A percentile compares a stretch with the other conserved stretches of the same genome.
These are phyloP conservation scores for Naematelia encephala DNA, from an alignment of 768 basidiomycete genomes.

Conservation along the genomic window DNA sequence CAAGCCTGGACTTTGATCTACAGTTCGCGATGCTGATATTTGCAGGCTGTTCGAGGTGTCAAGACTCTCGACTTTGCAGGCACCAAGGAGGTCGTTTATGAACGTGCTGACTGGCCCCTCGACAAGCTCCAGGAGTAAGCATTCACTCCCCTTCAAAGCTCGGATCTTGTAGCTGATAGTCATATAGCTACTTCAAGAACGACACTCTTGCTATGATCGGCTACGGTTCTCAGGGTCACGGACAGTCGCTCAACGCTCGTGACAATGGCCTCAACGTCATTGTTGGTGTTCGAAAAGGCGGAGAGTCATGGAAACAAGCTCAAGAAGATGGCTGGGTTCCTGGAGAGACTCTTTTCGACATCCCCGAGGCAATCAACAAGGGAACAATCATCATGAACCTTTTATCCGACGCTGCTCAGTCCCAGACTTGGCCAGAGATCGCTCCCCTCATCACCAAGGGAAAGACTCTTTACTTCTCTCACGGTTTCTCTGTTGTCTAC, in stretches of 20 bases:
- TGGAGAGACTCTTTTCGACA: conserved; percentile 95
- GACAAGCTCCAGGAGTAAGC: conserved; percentile 83
- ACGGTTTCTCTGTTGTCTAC: conserved; percentile 98
- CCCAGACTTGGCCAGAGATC: conserved; percentile 83
- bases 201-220: conserved; percentile 99
- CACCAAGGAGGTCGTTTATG: conserved; percentile 86
- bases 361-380: conserved; percentile 90
- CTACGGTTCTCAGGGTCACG: conserved; percentile 93
- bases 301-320: conserved; percentile 95
- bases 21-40: conserved; percentile 8
- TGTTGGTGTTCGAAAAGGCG: conserved; percentile 93
- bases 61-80: conserved; percentile 98
- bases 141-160: not conserved
- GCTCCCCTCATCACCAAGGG: conserved; percentile 97
- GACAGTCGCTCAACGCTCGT: conserved; percentile 96
- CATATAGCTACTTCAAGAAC: conserved; percentile 82
- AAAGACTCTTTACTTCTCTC: conserved; percentile 99
- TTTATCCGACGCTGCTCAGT: conserved; percentile 98
- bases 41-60: conserved; percentile 64
- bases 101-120: conserved; percentile 95
- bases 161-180: not conserved
- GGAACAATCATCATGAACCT: conserved; percentile 99
- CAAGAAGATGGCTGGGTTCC: conserved; percentile 96
- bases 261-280: conserved; percentile 99
- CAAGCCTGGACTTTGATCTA: too few species aligned